Conservation (phyloP, 2,329 filamentous ascomycete genomes). For the Hypomyces perniciosus region DNA sequence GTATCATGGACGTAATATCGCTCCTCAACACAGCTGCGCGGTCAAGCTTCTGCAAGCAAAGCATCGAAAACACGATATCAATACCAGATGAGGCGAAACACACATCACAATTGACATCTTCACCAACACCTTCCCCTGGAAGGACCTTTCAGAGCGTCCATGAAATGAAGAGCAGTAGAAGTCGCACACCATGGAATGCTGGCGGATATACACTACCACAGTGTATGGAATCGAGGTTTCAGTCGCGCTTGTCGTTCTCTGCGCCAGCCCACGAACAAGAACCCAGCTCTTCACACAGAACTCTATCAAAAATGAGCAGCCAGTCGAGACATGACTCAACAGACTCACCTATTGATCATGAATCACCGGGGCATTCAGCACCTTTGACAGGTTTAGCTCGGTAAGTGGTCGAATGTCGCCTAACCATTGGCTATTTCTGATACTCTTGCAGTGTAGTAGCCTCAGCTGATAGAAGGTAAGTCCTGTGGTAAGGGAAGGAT, state of each 20-base stretch:
- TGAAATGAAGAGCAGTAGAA: conserved; percentile 18
- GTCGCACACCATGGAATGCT: conserved; percentile 46
- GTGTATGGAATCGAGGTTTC: conserved; percentile 32
- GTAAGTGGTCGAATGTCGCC: background rate
- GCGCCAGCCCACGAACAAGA: conserved; percentile 20
- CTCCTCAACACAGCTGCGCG: conserved; percentile 33
- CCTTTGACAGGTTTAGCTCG: background rate
- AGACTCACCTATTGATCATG: conserved; percentile 20
- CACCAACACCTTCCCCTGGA: conserved; percentile 30
- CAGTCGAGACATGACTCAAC: conserved; percentile 19
- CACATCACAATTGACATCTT: conserved; percentile 12
- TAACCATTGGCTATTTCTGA: background rate
- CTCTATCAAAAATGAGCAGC: conserved; percentile 18
- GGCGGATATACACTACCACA: conserved; percentile 43
- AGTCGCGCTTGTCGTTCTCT: conserved; percentile 17
- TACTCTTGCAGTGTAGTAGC: background rate
- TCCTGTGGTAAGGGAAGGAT: background rate
- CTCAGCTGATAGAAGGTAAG: background rate
- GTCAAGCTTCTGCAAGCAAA: conserved; percentile 4
- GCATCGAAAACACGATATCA: conserved; percentile 13
- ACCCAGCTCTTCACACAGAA: conserved; percentile 17
- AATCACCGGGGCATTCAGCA: background rate
- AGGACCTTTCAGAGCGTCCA: conserved; percentile 3
- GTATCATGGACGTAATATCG: conserved; percentile 36
- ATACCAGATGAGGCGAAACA: background rate